Evolutionary conservation across 441 rosid species (phyloP).

Genomic region (Bocquillonia castaneifolia): DNA sequence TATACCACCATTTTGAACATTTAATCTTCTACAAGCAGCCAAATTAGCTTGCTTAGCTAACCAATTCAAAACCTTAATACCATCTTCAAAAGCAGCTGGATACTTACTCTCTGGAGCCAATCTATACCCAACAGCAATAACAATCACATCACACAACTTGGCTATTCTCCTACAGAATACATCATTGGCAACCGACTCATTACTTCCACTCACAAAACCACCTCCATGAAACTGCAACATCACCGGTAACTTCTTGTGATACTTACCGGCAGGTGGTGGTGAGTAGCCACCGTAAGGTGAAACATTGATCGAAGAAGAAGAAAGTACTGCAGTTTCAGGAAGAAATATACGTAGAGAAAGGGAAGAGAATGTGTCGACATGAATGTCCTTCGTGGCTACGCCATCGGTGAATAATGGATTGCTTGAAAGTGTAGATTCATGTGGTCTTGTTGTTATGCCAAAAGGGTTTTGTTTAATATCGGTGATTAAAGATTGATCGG

Average conservation of each 20-base stretch:
- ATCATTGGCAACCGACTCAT: conserved; percentile 79
- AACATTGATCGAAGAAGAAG: conserved; percentile 29
- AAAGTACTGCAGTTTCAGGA: conserved; percentile 68
- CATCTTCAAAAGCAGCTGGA: conserved; percentile 89
- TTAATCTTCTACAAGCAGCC: conserved; percentile 65
- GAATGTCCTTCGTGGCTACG: conserved; percentile 89
- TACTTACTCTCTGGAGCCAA: conserved; percentile 88
- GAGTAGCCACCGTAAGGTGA: conserved; percentile 59
- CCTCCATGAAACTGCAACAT: conserved; percentile 95
- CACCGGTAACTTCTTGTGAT: conserved; percentile 56
- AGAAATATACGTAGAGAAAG: conserved; percentile 75
- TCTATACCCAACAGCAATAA: conserved; percentile 81
- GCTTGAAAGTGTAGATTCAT: conserved; percentile 59
- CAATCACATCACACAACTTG: conserved; percentile 70
- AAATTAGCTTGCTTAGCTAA: conserved; percentile 85
- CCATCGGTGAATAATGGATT: conserved; percentile 75
- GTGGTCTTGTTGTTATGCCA: conserved; percentile 68
- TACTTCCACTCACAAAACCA: conserved; percentile 87
- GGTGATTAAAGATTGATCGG: conserved; percentile 32
- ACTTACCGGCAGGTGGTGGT: conserved; percentile 41
- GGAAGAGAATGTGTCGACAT: conserved; percentile 71
- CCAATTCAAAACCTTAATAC: conserved; percentile 85
- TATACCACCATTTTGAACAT: conserved; percentile 52
- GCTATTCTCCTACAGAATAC: conserved; percentile 76
- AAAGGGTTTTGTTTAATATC: conserved; percentile 39